Base-by-base conservation (phyloP, 345 rosid genomes). In the Hibiscus trionum region DNA sequence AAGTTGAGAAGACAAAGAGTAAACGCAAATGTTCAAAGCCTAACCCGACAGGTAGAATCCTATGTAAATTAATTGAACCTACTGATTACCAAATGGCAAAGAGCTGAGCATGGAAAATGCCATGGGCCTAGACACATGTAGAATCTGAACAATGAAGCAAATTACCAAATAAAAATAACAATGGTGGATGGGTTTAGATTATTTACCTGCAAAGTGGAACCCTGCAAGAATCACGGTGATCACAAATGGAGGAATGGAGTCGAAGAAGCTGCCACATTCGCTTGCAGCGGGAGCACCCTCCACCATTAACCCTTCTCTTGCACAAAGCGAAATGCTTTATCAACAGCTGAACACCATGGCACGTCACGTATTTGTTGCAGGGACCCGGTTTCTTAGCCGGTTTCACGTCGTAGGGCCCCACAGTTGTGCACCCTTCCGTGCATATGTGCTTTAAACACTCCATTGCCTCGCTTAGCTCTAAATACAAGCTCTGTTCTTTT, bases 191-290 rank as follows among this genome's bases (percentile, higher is more conserved):
- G 1, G 5, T 16, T 33, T 27, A 7, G n/a, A 16, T 19, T 75
- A 14, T 33, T 77, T 83, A 93, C 98, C 97, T 86, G 93, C 97
- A 93, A 75, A 94, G 97, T 7, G 97, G 98, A 56, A 94, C 91
- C 26, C 78, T 76, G 84, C 98, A 94, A 65, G 84, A 77, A 37
- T 84, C 86, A 0, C 75, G 62, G 16, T 82, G 88, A 69, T 90
- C 90, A 19, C 98, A 94, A 3, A 88, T 76, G 0, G 83, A 85
- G 11, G 96, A 81, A 76, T 94, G 98, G 49, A 94, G 97, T 79
- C 88, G 83, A 14, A 94, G 85, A 31, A 94, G 93, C 82, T 87
- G 97, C 93, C 93, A 81, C 97, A 94, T 82, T 75, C 96, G 70
- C 79, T 86, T 90, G 77, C 98, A 91, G 14, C 91, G 80, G 1